A percentile compares a stretch with the other conserved stretches of the same genome.
Conservation (phyloP, 768 basidiomycete species). For the Inosperma sp. region DNA sequence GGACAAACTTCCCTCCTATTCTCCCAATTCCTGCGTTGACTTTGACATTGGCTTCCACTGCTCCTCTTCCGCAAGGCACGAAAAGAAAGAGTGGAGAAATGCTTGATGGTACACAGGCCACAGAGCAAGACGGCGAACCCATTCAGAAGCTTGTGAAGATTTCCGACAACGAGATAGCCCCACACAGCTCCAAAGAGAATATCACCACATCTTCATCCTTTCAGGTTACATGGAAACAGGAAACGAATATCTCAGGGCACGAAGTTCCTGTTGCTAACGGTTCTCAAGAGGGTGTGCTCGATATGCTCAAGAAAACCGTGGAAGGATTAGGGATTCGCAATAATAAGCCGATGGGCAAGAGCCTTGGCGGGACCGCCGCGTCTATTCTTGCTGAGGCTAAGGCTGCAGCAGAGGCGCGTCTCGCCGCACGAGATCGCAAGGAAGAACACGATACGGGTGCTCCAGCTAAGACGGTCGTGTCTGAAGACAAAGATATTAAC, state of each 20-base stretch:
- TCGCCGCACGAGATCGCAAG: constrained; percentile 59
- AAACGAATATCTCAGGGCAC: not conserved
- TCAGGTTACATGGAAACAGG: not conserved
- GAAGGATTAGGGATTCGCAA: constrained; percentile 58
- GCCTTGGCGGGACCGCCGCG: constrained; percentile 51
- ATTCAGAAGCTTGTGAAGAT: constrained; percentile 49
- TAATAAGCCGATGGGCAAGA: constrained; percentile 58
- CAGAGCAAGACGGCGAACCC: constrained; percentile 39
- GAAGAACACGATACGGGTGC: constrained; percentile 31
- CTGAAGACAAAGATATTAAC: constrained; percentile 12
- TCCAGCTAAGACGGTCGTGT: not conserved
- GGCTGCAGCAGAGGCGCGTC: constrained; percentile 62
- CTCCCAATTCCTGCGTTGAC: constrained; percentile 12
- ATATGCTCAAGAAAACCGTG: constrained; percentile 66
- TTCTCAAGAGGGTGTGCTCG: constrained; percentile 50
- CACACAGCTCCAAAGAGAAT: constrained; percentile 33
- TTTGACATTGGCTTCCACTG: not conserved
- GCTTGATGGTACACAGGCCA: constrained; percentile 16
- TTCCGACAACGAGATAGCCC: constrained; percentile 32
- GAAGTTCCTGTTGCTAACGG: not conserved
- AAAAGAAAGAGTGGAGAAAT: constrained; percentile 69
- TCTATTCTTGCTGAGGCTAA: constrained; percentile 63
- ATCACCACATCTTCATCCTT: constrained; percentile 17
- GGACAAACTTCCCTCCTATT: constrained; percentile 18
- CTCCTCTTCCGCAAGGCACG: constrained; percentile 24